A percentile compares a stretch with the other conserved stretches of the same genome.
phyloP scores from a whole-genome alignment of 1,139 yeast genomes.

The Suhomyces bribrorum region DNA sequence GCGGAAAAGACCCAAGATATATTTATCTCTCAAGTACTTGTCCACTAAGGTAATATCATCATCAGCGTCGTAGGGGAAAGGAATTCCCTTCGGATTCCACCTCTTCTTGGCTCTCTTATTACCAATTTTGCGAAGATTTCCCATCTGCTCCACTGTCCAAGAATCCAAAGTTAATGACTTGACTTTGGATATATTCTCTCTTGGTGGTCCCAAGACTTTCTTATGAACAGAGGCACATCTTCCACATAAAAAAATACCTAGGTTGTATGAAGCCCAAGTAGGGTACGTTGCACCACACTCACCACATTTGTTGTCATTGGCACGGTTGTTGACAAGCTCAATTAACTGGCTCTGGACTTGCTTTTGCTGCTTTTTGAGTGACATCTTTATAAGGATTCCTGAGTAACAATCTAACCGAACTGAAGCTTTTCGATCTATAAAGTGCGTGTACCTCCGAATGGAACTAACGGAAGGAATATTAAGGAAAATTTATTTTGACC shows the following conservation, averaged over 20 bases:
- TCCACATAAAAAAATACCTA: constrained; percentile 74
- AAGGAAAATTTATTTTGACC: neutral
- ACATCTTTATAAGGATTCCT: constrained; percentile 8
- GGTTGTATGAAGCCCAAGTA: constrained; percentile 51
- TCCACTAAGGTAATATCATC: constrained; percentile 49
- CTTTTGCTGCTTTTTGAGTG: constrained; percentile 38
- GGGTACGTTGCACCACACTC: constrained; percentile 70
- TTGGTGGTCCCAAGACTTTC: constrained; percentile 59
- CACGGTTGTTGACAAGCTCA: constrained; percentile 41
- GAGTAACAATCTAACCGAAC: neutral
- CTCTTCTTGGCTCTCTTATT: constrained; percentile 62
- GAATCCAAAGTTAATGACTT: constrained; percentile 81
- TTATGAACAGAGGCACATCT: constrained; percentile 80
- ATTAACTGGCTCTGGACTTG: constrained; percentile 45
- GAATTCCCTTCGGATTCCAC: constrained; percentile 63
- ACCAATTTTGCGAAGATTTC: constrained; percentile 58
- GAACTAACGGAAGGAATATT: constrained; percentile 2
- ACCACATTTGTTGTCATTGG: constrained; percentile 64
- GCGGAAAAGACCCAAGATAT: constrained; percentile 47
- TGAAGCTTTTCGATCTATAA: neutral
- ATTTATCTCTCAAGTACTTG: constrained; percentile 55
- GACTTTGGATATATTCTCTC: constrained; percentile 56
- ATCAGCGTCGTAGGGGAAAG: constrained; percentile 72
- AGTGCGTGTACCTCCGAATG: constrained; percentile 3
- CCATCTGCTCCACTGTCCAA: constrained; percentile 68